Conservation (phyloP, 306 rosid genomes). For the Prosopis cineraria region DNA sequence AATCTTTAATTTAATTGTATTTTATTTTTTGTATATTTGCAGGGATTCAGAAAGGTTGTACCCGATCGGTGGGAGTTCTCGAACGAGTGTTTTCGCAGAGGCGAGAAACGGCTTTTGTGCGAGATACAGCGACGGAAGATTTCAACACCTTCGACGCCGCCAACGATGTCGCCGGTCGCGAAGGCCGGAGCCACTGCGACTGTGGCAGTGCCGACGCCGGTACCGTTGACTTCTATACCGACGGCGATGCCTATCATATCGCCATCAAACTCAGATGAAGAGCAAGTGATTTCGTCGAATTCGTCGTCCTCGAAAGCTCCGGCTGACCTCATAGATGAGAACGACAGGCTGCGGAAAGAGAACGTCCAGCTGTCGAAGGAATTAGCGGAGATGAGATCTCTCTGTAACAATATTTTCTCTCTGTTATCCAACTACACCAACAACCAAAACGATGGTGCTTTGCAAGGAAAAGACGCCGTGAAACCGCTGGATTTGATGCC, state of each 20-base stretch:
- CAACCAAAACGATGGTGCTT: conserved; percentile 26
- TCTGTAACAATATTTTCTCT: conserved; percentile 60
- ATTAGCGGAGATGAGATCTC: conserved; percentile 52
- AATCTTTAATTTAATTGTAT: background rate
- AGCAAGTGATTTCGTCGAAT: conserved; percentile 55
- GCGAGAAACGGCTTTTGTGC: conserved; percentile 67
- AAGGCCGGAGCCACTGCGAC: background rate
- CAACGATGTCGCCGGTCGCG: conserved; percentile 1
- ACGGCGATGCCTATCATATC: conserved; percentile 27
- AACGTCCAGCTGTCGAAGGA: conserved; percentile 58
- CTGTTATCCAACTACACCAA: conserved; percentile 55
- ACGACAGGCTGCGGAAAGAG: conserved; percentile 60
- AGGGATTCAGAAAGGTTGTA: conserved; percentile 91
- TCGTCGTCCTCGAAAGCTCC: conserved; percentile 49
- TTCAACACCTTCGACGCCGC: conserved; percentile 8
- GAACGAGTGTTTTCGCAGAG: conserved; percentile 77
- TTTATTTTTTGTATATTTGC: background rate
- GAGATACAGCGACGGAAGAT: conserved; percentile 88
- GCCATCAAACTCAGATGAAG: conserved; percentile 55
- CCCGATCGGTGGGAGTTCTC: conserved; percentile 97
- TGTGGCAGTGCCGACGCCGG: background rate
- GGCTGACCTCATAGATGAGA: conserved; percentile 58
- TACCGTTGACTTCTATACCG: conserved; percentile 5
- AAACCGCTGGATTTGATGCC: conserved; percentile 57
- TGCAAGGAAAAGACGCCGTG: conserved; percentile 14